phyloP scores from a whole-genome alignment of 2,329 filamentous ascomycete species.

The Fonsecaea multimorphosa region DNA sequence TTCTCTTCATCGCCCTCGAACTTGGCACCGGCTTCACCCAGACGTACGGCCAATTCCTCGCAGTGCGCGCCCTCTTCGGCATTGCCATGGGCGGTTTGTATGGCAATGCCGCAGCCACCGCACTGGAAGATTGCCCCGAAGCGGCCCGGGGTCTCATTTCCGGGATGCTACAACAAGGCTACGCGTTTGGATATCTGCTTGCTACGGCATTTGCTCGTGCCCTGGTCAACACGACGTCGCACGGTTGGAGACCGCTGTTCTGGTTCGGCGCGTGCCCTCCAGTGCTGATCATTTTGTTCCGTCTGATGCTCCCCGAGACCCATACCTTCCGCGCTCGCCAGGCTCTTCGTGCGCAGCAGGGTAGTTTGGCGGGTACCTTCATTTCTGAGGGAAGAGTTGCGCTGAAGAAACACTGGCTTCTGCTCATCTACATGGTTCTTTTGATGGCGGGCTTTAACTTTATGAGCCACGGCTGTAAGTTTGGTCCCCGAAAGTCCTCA shows the following conservation, averaged over 20 bases:
- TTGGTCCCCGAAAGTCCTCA: not conserved
- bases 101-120: slow-evolving; percentile 67
- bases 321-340: slow-evolving; percentile 70
- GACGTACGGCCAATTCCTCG: slow-evolving; percentile 65
- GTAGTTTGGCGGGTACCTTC: slow-evolving; percentile 71
- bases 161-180: slow-evolving; percentile 67
- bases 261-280: slow-evolving; percentile 89
- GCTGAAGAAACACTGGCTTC: slow-evolving; percentile 77
- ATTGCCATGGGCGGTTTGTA: slow-evolving; percentile 67
- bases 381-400: slow-evolving; percentile 78
- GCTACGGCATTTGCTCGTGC: slow-evolving; percentile 61
- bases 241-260: slow-evolving; percentile 83
- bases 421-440: slow-evolving; percentile 80
- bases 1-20: slow-evolving; percentile 66
- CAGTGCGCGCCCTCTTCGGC: slow-evolving; percentile 65
- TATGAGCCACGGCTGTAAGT: slow-evolving; percentile 56
- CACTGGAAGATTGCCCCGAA: slow-evolving; percentile 66
- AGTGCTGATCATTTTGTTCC: slow-evolving; percentile 78
- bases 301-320: slow-evolving; percentile 79
- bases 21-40: slow-evolving; percentile 65
- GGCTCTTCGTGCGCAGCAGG: slow-evolving; percentile 64
- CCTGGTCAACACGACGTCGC: slow-evolving; percentile 70
- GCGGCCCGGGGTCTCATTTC: slow-evolving; percentile 65
- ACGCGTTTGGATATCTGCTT: slow-evolving; percentile 69
- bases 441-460: slow-evolving; percentile 94